Percentiles rank a stretch among this genome's conserved stretches.
These are phyloP conservation scores for Aspergillus sergii DNA, from an alignment of 2,329 filamentous ascomycete species.

Conservation along the genomic window DNA sequence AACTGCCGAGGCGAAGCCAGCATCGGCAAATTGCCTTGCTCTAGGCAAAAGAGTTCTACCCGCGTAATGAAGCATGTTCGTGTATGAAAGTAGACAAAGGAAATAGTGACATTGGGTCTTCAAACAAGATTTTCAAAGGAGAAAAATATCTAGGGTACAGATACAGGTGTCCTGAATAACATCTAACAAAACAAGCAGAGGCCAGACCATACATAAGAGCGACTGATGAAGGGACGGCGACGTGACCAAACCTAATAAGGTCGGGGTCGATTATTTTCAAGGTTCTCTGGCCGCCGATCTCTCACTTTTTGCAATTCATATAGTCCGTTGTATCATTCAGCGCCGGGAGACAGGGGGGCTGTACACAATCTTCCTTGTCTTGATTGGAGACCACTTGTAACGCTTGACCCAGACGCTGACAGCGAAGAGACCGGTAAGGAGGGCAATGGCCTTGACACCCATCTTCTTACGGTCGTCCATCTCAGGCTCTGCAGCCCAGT, in stretches of 20 bases:
- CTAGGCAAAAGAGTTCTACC: background rate
- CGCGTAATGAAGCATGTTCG: constrained; percentile 2
- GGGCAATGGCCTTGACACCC: constrained; percentile 92
- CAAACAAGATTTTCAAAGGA: constrained; percentile 42
- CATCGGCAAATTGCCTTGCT: background rate
- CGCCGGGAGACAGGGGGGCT: constrained; percentile 64
- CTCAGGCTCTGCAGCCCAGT: constrained; percentile 98
- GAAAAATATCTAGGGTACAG: constrained; percentile 48
- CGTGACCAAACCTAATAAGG: constrained; percentile 24
- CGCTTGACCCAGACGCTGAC: constrained; percentile 97
- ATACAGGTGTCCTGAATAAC: constrained; percentile 43
- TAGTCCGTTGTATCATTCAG: constrained; percentile 32
- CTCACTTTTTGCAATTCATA: constrained; percentile 35
- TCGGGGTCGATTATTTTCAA: constrained; percentile 29
- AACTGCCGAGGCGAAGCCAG: background rate
- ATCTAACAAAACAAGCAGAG: constrained; percentile 42
- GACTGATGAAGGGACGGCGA: constrained; percentile 30
- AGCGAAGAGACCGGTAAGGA: constrained; percentile 77
- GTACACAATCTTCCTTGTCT: constrained; percentile 92
- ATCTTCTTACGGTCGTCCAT: constrained; percentile 99
- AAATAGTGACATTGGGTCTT: constrained; percentile 43
- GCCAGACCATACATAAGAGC: constrained; percentile 35
- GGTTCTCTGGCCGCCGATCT: constrained; percentile 27
- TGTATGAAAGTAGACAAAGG: constrained; percentile 33
- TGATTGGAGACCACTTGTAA: constrained; percentile 98